Conservation (phyloP, 768 basidiomycete species). For the Clavaria fumosa region DNA sequence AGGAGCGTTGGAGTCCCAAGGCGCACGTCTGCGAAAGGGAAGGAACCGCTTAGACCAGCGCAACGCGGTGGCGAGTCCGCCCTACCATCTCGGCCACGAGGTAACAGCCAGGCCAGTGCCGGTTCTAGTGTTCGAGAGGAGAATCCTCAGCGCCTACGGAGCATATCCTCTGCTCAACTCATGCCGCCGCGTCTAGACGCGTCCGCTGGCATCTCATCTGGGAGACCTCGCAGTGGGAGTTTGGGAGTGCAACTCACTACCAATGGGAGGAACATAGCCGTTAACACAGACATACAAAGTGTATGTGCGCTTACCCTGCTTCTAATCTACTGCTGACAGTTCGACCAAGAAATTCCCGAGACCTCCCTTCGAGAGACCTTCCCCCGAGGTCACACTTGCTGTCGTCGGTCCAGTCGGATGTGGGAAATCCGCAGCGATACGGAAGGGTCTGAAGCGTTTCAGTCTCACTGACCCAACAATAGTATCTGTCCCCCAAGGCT, state of each 20-base stretch:
- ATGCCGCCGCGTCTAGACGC: slow-evolving; percentile 14
- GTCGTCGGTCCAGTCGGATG: slow-evolving; percentile 67
- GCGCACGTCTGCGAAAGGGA: slow-evolving; percentile 32
- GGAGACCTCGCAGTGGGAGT: slow-evolving; percentile 47
- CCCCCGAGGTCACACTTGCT: slow-evolving; percentile 49
- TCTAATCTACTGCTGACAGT: not conserved
- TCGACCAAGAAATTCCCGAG: slow-evolving; percentile 9
- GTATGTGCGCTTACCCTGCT: slow-evolving; percentile 11
- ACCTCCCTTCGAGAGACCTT: slow-evolving; percentile 14
- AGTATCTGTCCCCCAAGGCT: slow-evolving; percentile 18
- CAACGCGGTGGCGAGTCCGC: slow-evolving; percentile 45
- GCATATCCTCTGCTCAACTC: slow-evolving; percentile 24
- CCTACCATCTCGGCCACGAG: slow-evolving; percentile 40
- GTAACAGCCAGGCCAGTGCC: slow-evolving; percentile 25
- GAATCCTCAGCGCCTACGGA: slow-evolving; percentile 23
- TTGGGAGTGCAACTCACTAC: slow-evolving; percentile 27
- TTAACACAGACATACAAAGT: slow-evolving; percentile 22
- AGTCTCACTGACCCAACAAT: slow-evolving; percentile 30
- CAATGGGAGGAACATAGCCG: slow-evolving; percentile 19
- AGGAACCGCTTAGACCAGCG: slow-evolving; percentile 25
- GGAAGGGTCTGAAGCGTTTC: slow-evolving; percentile 55
- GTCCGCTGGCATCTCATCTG: slow-evolving; percentile 13
- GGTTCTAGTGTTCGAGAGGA: slow-evolving; percentile 25
- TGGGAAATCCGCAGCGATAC: slow-evolving; percentile 76
- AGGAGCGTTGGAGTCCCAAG: slow-evolving; percentile 28